phyloP scores from a whole-genome alignment of 1,284 basidiomycete species.

The Blastosporella zonata region DNA sequence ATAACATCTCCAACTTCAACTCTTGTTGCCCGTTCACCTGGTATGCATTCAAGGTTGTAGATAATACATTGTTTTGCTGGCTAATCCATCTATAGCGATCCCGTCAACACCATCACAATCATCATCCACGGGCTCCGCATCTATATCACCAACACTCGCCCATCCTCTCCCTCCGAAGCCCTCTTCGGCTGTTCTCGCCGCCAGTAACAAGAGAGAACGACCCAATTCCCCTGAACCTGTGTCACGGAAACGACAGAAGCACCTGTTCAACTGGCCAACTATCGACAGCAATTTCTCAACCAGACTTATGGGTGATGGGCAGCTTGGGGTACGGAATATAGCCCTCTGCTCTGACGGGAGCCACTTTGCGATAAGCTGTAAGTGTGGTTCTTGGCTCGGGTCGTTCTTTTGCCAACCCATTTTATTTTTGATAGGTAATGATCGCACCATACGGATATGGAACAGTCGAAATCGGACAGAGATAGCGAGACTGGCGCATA shows the following conservation, averaged over 20 bases:
- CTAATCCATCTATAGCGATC: not conserved
- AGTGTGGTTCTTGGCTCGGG: conserved; percentile 20
- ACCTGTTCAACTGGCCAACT: conserved; percentile 40
- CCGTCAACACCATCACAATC: conserved; percentile 6
- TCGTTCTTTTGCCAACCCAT: not conserved
- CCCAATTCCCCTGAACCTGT: conserved; percentile 24
- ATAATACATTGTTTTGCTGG: not conserved
- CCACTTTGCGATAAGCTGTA: conserved; percentile 49
- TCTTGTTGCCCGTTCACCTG: conserved; percentile 8
- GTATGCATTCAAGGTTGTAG: conserved; percentile 1
- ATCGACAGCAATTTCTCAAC: conserved; percentile 33
- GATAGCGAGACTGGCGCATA: conserved; percentile 40
- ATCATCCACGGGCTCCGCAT: conserved; percentile 1
- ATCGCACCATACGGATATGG: conserved; percentile 60
- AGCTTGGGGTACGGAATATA: conserved; percentile 40
- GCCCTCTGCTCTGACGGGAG: conserved; percentile 46
- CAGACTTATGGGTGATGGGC: conserved; percentile 40
- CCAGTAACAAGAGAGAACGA: conserved; percentile 37
- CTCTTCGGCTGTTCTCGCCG: not conserved
- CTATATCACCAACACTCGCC: conserved; percentile 17
- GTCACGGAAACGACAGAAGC: conserved; percentile 29
- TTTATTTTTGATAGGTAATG: conserved; percentile 36
- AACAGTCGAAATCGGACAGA: conserved; percentile 37
- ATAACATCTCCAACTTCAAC: conserved; percentile 9
- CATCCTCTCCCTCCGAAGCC: conserved; percentile 30